A percentile compares a stretch with the other conserved stretches of the same genome.
phyloP scores from a whole-genome alignment of 176 grass and related monocot species.

The Eragrostis curvula region DNA sequence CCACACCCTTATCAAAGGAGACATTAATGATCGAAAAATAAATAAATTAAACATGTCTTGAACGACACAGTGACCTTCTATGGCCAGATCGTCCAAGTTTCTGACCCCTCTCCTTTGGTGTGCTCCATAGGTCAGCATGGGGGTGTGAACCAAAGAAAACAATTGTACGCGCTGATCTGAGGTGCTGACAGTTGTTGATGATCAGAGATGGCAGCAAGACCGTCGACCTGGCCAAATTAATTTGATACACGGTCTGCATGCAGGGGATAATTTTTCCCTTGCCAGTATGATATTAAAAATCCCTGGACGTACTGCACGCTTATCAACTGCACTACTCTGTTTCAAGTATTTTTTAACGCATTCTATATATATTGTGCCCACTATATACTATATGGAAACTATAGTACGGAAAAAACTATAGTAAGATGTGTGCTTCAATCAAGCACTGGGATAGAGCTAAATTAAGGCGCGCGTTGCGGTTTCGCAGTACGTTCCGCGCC shows the following conservation, averaged over 20 bases:
- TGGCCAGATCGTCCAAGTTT: background rate
- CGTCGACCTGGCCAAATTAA: background rate
- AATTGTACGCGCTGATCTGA: slow-evolving; percentile 6
- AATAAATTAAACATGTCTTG: too few relatives aligned
- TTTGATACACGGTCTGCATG: background rate
- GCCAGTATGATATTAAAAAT: background rate
- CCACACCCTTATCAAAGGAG: too few relatives aligned
- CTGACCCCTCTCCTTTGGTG: background rate
- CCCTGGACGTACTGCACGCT: background rate
- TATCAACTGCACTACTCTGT: background rate
- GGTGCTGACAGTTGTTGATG: slow-evolving; percentile 27
- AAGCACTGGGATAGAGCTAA: background rate
- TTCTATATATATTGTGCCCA: background rate
- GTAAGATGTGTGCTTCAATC: background rate
- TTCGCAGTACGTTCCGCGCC: slow-evolving; percentile 18
- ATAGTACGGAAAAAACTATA: too few relatives aligned
- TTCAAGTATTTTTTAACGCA: background rate
- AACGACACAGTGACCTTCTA: background rate
- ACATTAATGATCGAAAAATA: too few relatives aligned
- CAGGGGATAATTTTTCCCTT: background rate
- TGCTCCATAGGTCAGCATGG: background rate
- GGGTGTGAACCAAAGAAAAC: slow-evolving; percentile 26
- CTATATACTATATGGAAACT: too few relatives aligned
- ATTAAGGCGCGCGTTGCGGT: background rate
- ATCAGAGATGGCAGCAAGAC: slow-evolving; percentile 27